Percentiles rank a stretch among this genome's conserved stretches.
phyloP scores from a whole-genome alignment of 1,284 basidiomycete genomes.

The Chiua sp. region DNA sequence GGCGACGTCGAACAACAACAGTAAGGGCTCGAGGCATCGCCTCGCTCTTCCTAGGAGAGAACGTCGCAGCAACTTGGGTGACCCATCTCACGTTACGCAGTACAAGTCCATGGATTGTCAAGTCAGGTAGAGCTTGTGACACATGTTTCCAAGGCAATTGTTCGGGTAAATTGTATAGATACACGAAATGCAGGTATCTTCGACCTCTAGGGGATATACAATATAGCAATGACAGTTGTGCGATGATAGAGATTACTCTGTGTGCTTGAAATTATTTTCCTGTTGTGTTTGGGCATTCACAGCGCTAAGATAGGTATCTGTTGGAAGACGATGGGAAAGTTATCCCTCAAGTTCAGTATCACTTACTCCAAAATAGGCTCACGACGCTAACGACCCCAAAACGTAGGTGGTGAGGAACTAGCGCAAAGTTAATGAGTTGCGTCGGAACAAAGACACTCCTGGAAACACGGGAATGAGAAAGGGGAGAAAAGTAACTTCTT shows the following conservation, averaged over 20 bases:
- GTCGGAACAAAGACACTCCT: conserved; percentile 83
- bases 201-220: conserved; percentile 21
- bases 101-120: not conserved
- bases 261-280: conserved; percentile 2
- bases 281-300: conserved; percentile 40
- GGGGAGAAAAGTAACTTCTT: not conserved
- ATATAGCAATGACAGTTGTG: not conserved
- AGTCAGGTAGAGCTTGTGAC: too few relatives aligned
- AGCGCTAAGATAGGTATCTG: conserved; percentile 55
- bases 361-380: conserved; percentile 86
- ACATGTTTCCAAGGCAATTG: not conserved
- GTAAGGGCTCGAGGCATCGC: not conserved
- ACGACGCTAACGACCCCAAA: conserved; percentile 80
- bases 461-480: conserved; percentile 6
- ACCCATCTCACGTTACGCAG: not conserved
- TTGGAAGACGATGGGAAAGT: conserved; percentile 3
- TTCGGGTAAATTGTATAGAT: conserved; percentile 5
- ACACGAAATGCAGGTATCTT: conserved; percentile 16
- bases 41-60: too few relatives aligned
- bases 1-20: not conserved
- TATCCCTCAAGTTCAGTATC: conserved; percentile 18
- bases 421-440: conserved; percentile 81
- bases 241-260: conserved; percentile 8
- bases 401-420: conserved; percentile 83
- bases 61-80: not conserved